A percentile compares a stretch with the other conserved stretches of the same genome.
Evolutionary conservation across 495 filamentous ascomycete genomes (phyloP).

Genomic region (Neurospora pannonica): DNA sequence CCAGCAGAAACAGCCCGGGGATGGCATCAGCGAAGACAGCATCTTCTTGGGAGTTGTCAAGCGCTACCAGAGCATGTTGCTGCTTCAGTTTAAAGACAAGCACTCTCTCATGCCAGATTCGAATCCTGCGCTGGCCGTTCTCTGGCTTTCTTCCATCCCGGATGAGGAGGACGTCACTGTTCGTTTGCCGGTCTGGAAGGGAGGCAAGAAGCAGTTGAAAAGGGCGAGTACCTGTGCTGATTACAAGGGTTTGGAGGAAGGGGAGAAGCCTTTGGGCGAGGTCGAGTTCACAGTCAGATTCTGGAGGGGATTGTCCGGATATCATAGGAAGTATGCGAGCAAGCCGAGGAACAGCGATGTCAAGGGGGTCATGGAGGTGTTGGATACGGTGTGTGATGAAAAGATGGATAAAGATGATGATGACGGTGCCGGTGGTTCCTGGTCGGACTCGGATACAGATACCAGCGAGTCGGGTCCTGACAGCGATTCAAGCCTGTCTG

Average conservation of each 20-base stretch:
- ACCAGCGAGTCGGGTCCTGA: constrained; percentile 6
- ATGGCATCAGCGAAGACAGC: constrained; percentile 33
- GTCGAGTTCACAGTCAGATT: constrained; percentile 45
- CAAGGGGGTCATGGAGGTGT: constrained; percentile 50
- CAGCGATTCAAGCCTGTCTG: constrained; percentile 1
- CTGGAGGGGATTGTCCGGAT: constrained; percentile 48
- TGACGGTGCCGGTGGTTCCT: constrained; percentile 4
- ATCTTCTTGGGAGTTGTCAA: constrained; percentile 49
- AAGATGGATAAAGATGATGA: constrained; percentile 30
- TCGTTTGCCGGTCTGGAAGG: constrained; percentile 47
- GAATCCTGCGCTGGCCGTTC: constrained; percentile 49
- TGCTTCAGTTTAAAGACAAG: constrained; percentile 49
- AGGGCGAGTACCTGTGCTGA: constrained; percentile 29
- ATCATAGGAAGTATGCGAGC: constrained; percentile 41
- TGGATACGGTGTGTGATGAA: constrained; percentile 50
- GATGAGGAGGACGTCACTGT: constrained; percentile 52
- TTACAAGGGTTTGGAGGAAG: constrained; percentile 29
- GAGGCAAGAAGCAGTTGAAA: constrained; percentile 36
- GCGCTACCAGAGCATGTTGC: constrained; percentile 48
- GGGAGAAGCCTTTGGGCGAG: constrained; percentile 43
- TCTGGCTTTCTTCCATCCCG: constrained; percentile 57
- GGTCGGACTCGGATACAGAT: background rate
- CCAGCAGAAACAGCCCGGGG: background rate
- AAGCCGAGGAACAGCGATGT: constrained; percentile 39
- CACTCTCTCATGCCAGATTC: constrained; percentile 40